A percentile compares a stretch with the other conserved stretches of the same genome.
Conservation (phyloP, 202 grass and related monocot genomes). For the Dendrocalamus latiflorus region DNA sequence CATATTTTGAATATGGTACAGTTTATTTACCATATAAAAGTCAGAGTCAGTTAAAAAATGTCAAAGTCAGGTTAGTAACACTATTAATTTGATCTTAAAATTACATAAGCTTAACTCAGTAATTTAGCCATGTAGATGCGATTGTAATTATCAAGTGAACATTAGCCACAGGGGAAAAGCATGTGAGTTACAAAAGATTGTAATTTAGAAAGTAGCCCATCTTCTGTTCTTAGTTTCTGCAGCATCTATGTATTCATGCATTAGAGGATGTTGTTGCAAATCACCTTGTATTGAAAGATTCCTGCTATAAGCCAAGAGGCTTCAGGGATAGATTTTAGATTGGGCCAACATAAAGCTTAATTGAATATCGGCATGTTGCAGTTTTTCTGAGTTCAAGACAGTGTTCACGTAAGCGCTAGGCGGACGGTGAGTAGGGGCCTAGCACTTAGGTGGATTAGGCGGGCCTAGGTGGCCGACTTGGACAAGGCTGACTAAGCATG, state of each 20-base stretch:
- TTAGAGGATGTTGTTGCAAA: neutral
- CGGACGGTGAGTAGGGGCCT: too few species aligned
- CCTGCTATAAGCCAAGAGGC: constrained; percentile 3
- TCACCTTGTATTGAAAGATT: neutral
- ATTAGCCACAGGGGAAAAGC: neutral
- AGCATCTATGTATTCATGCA: constrained; percentile 1
- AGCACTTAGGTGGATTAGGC: too few species aligned
- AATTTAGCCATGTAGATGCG: neutral
- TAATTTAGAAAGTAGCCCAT: neutral
- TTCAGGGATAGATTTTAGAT: neutral
- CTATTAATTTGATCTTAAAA: neutral
- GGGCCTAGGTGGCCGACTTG: too few species aligned
- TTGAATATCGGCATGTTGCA: neutral
- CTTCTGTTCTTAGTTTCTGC: neutral
- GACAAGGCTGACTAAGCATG: too few species aligned
- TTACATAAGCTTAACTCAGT: neutral
- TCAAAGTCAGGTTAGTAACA: neutral
- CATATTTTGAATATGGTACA: constrained; percentile 5
- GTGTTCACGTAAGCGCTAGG: too few species aligned
- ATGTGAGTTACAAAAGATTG: neutral
- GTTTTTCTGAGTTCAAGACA: constrained; percentile 1
- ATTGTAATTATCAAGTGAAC: neutral
- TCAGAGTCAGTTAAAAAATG: neutral
- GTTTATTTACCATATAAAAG: constrained; percentile 3
- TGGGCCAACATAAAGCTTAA: neutral